These are phyloP conservation scores for Suhomyces faveliae DNA, from an alignment of 805 yeast species.

Conservation along the genomic window DNA sequence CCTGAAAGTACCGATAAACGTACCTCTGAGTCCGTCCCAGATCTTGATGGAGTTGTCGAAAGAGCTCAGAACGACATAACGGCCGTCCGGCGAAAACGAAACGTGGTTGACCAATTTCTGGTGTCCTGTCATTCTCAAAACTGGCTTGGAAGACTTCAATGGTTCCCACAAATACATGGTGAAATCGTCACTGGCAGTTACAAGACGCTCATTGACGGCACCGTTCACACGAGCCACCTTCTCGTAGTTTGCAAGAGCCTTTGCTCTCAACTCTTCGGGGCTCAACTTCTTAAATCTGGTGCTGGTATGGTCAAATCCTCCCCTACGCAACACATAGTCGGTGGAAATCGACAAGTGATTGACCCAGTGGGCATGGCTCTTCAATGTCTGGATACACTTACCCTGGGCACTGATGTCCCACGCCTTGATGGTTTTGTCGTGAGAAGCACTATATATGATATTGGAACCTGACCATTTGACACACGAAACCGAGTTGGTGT, in stretches of 20 bases:
- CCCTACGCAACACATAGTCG: constrained; percentile 81
- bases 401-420: constrained; percentile 84
- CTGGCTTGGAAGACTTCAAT: constrained; percentile 70
- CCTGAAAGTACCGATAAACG: constrained; percentile 82
- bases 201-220: constrained; percentile 66
- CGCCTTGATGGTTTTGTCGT: constrained; percentile 87
- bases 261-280: constrained; percentile 33
- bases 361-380: constrained; percentile 97
- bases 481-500: constrained; percentile 84
- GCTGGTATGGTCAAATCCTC: constrained; percentile 76
- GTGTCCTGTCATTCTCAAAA: constrained; percentile 95
- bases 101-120: constrained; percentile 96
- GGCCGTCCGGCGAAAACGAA: constrained; percentile 92
- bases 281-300: constrained; percentile 34
- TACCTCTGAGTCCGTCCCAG: constrained; percentile 95
- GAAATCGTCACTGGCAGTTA: constrained; percentile 94
- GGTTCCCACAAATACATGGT: constrained; percentile 99
- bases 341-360: constrained; percentile 91
- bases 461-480: constrained; percentile 97
- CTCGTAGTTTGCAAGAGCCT: constrained; percentile 61
- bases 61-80: constrained; percentile 85
- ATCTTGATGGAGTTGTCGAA: constrained; percentile 93
- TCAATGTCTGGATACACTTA: constrained; percentile 70
- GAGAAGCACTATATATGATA: constrained; percentile 82
- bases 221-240: constrained; percentile 63